Evolutionary conservation across 1,284 basidiomycete species (phyloP), one percentile per base, ranked within the genome.

Genomic region (Naganishia albida): DNA sequence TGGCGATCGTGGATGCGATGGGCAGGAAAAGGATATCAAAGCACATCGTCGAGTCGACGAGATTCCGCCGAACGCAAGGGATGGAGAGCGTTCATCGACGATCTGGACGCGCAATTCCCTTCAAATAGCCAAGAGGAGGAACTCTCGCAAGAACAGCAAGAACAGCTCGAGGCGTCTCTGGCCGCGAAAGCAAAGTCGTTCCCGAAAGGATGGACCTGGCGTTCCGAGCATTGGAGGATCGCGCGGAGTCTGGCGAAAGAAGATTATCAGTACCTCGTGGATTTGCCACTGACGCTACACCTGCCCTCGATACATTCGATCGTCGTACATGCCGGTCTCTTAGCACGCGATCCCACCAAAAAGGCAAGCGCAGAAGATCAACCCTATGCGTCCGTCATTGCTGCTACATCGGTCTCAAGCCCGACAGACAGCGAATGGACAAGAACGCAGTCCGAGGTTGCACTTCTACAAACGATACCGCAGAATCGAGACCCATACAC

Each of bases 241-340:
- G 91, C 92, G 0, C 82, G 83, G 53, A 81, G 81, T 34, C 83
- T 93, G 80, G 80, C 85, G 15, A 71, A 73, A 20, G 78, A 76
- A 1, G 83, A 93, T 46, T 88, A 86, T 66, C 72, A 80, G 25
- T 95, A 92, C 75, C 82, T 95, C 43, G 76, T 83, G 42, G 80
- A 82, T 10, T 80, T 92, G 0, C 91, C 93, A 0, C 78, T 92
- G 38, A 82, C 85, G 57, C 79, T 94, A 1, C 86, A 93, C 72
- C 77, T 90, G n/a, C 89, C 91, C 0, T 83, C 83, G 0, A 82
- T 89, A 7, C 89, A 93, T 73, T 79, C 86, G 1, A 87, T 87
- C 78, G 82, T 94, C 63, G 90, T 88, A 0, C 92, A 96, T 72
- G 92, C 87, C 1, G 92, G 92, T 3, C 71, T 96, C 20, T 81